Evolutionary conservation across 306 rosid genomes (phyloP).

Genomic region (Pyrus betulifolia): DNA sequence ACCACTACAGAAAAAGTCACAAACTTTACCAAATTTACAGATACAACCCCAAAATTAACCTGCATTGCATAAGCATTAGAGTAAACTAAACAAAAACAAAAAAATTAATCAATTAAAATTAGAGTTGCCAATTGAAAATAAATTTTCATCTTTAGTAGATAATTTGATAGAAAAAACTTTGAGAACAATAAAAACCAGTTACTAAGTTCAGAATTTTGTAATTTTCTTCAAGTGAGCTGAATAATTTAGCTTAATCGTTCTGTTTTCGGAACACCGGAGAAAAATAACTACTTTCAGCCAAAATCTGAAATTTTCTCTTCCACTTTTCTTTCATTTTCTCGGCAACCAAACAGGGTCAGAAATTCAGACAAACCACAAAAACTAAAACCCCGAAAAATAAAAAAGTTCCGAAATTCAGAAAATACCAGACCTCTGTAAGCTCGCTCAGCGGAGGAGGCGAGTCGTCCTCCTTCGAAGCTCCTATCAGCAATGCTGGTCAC

Average conservation of each 20-base stretch:
- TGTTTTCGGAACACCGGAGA: not conserved
- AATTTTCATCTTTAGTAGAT: not conserved
- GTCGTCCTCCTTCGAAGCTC: conserved; percentile 18
- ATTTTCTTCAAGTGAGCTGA: not conserved
- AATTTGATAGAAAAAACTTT: not conserved
- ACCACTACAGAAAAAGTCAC: conserved; percentile 28
- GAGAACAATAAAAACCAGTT: not conserved
- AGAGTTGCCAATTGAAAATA: not conserved
- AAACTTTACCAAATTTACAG: conserved; percentile 1
- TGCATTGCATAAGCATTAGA: not conserved
- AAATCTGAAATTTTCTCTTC: not conserved
- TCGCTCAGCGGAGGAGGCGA: conserved; percentile 16
- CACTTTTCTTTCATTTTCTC: not conserved
- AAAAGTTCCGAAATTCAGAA: not conserved
- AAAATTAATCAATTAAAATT: not conserved
- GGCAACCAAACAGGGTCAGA: not conserved
- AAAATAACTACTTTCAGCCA: not conserved
- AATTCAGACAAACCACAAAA: not conserved
- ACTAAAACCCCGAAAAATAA: not conserved
- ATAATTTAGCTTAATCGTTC: not conserved
- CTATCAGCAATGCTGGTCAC: conserved; percentile 23
- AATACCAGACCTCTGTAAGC: conserved; percentile 34
- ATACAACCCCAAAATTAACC: not conserved
- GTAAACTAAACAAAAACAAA: not conserved
- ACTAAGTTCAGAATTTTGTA: not conserved